phyloP scores from a whole-genome alignment of 108 stramenopile genomes.

The Stephanodiscus triporus region DNA sequence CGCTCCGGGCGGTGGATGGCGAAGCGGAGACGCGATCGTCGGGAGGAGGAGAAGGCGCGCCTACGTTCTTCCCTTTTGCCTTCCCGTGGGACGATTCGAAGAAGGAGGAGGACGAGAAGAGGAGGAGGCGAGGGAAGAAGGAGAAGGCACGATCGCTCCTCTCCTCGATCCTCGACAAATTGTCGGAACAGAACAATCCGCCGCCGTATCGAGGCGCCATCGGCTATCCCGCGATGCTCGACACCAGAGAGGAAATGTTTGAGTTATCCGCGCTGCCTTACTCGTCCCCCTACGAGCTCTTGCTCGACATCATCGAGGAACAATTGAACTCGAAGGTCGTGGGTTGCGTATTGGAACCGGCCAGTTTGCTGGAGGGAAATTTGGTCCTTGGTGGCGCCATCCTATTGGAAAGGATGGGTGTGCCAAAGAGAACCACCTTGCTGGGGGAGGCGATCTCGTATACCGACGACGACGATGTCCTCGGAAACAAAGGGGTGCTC shows the following conservation, averaged over 20 bases:
- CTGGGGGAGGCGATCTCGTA: conserved; percentile 59
- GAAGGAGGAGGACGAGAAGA: conserved; percentile 11
- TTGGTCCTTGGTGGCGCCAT: conserved; percentile 72
- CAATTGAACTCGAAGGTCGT: conserved; percentile 80
- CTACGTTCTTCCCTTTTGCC: not conserved
- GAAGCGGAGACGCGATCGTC: not conserved
- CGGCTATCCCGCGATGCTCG: conserved; percentile 71
- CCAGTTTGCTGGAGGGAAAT: conserved; percentile 72
- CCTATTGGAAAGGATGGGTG: conserved; percentile 64
- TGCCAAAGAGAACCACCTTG: conserved; percentile 46
- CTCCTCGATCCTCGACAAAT: conserved; percentile 24
- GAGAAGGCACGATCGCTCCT: conserved; percentile 19
- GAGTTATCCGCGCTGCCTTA: conserved; percentile 41
- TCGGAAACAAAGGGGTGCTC: conserved; percentile 59
- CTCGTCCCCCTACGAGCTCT: conserved; percentile 69
- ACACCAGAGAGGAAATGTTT: conserved; percentile 48
- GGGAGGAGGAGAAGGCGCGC: no score
- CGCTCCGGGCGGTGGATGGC: conserved; percentile 18
- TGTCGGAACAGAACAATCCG: conserved; percentile 38
- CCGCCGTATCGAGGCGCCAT: conserved; percentile 85
- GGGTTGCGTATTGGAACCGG: conserved; percentile 80
- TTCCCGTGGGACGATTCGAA: conserved; percentile 17
- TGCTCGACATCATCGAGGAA: conserved; percentile 72
- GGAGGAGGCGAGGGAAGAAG: not conserved
- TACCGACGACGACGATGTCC: conserved; percentile 67